Conservation (phyloP, 345 rosid species). For the Corymbia maculata region DNA sequence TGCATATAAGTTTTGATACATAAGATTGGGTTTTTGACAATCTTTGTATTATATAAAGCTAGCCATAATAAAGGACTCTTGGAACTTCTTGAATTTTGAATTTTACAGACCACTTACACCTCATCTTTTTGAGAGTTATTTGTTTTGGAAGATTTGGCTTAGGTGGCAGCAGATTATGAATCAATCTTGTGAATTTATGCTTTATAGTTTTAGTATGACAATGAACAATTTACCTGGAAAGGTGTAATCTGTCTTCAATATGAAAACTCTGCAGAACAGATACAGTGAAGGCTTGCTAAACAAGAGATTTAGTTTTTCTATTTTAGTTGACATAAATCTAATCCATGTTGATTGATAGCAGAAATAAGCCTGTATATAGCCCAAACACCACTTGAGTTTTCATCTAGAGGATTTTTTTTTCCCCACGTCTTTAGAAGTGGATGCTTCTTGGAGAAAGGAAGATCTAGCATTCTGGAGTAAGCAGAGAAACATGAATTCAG, state of each 20-base stretch:
- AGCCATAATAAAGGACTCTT: not conserved
- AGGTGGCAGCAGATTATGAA: not conserved
- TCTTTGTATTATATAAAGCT: not conserved
- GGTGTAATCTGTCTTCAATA: not conserved
- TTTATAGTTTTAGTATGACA: not conserved
- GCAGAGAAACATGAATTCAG: not conserved
- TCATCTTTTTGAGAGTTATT: not conserved
- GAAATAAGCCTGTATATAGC: not conserved
- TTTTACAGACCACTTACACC: not conserved
- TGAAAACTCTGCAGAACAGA: not conserved
- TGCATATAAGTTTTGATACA: not conserved
- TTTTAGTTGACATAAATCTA: not conserved
- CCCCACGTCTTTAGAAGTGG: not conserved
- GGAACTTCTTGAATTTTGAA: not conserved
- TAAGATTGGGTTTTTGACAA: not conserved
- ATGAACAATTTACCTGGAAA: not conserved
- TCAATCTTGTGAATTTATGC: not conserved
- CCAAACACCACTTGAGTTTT: not conserved
- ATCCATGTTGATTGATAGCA: not conserved
- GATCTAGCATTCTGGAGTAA: not conserved
- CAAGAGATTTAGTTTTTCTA: not conserved
- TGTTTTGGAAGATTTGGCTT: not conserved
- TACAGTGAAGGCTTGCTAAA: not conserved
- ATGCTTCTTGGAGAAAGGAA: not conserved
- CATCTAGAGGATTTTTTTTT: not conserved